Percentiles rank a stretch among this genome's conserved stretches.
Conservation (phyloP, 169 alveolate species). For the Cryptosporidium parvum region DNA sequence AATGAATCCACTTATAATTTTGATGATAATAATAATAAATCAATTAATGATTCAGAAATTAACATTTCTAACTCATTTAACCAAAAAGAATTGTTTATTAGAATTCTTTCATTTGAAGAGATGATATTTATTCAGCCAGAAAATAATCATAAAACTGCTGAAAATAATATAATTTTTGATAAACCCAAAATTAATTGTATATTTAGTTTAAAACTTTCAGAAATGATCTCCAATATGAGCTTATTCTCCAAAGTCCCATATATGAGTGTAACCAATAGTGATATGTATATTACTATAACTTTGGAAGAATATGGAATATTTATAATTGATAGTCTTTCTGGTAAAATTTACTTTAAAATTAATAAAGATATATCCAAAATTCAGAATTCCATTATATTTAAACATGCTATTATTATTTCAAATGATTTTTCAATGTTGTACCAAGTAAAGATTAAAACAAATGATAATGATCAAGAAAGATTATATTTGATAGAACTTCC, state of each 20-base stretch:
- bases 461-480: not conserved
- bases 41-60: not conserved
- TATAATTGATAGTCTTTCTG: constrained; percentile 29
- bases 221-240: not conserved
- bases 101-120: constrained; percentile 21
- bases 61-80: not conserved
- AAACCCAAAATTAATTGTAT: not conserved
- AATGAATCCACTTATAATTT: not conserved
- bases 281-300: not conserved
- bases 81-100: constrained; percentile 11
- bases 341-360: constrained; percentile 32
- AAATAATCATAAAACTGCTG: not conserved
- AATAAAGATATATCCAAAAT: not conserved
- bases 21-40: not conserved
- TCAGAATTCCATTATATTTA: not conserved
- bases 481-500: constrained; percentile 39
- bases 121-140: not conserved
- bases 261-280: constrained; percentile 1
- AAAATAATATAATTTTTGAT: not conserved
- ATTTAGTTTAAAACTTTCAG: constrained; percentile 36
- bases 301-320: constrained; percentile 21
- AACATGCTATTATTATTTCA: constrained; percentile 20
- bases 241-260: not conserved
- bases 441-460: constrained; percentile 10
- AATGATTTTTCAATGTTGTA: constrained; percentile 24